Conservation (phyloP, 2,329 filamentous ascomycete genomes). For the Exutisphaerella laricina region DNA sequence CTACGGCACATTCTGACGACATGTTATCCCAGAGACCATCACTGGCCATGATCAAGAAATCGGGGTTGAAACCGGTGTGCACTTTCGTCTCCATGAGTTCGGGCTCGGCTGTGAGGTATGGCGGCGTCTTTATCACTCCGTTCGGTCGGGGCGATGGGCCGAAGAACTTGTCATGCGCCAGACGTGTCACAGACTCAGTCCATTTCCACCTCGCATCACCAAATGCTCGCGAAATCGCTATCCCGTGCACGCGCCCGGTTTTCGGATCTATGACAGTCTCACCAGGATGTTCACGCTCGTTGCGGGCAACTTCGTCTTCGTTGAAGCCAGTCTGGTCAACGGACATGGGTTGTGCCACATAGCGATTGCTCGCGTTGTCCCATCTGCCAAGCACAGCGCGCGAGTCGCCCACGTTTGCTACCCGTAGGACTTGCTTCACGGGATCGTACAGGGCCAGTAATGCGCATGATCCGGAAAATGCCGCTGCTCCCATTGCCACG, state of each 20-base stretch:
- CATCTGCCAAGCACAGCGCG: slow-evolving; percentile 57
- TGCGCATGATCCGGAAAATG: slow-evolving; percentile 56
- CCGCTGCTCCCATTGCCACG: slow-evolving; percentile 32
- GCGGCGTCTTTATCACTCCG: slow-evolving; percentile 47
- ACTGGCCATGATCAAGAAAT: slow-evolving; percentile 61
- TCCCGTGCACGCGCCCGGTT: slow-evolving; percentile 56
- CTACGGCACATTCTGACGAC: slow-evolving; percentile 31
- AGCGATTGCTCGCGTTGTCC: slow-evolving; percentile 41
- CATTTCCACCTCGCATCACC: slow-evolving; percentile 67
- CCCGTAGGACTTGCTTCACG: slow-evolving; percentile 47
- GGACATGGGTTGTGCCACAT: slow-evolving; percentile 52
- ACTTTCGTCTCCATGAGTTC: slow-evolving; percentile 56
- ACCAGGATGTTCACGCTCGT: slow-evolving; percentile 56
- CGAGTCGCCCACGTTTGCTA: slow-evolving; percentile 64
- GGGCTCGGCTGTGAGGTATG: slow-evolving; percentile 63
- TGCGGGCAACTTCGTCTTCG: slow-evolving; percentile 50
- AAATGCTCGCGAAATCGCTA: slow-evolving; percentile 60
- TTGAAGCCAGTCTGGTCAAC: slow-evolving; percentile 63
- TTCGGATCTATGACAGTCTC: slow-evolving; percentile 54
- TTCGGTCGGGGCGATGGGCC: slow-evolving; percentile 45
- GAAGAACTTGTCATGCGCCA: slow-evolving; percentile 45
- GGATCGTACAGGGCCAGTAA: slow-evolving; percentile 59
- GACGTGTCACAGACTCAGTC: slow-evolving; percentile 45
- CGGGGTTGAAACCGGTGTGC: slow-evolving; percentile 38
- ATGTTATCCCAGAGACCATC: slow-evolving; percentile 56